Conservation (phyloP, 202 grass and related monocot species). For the Schoenoplectus triqueter region DNA sequence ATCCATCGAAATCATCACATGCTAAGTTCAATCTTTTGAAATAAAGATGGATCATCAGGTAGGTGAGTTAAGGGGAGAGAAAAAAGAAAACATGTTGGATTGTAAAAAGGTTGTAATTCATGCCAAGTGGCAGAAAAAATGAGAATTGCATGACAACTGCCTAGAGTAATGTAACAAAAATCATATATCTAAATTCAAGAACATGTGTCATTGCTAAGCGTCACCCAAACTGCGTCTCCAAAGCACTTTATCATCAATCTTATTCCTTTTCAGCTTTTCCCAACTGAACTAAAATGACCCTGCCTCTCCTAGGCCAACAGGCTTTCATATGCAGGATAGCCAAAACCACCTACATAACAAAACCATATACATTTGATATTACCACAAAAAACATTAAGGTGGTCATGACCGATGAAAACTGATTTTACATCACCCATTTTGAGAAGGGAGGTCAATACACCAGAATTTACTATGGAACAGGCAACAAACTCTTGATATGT, state of each 20-base stretch:
- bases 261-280: conserved; percentile 59
- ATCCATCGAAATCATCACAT: too few relatives aligned
- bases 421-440: conserved; percentile 85
- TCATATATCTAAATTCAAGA: conserved; percentile 5
- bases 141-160: neutral
- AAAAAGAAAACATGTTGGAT: neutral
- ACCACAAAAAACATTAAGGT: conserved; percentile 94
- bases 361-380: conserved; percentile 69
- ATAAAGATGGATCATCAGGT: neutral
- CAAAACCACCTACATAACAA: conserved; percentile 94
- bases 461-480: conserved; percentile 77
- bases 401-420: conserved; percentile 90
- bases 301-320: conserved; percentile 74
- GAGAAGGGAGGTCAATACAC: conserved; percentile 55
- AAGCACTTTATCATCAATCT: conserved; percentile 77
- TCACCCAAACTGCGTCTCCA: conserved; percentile 49
- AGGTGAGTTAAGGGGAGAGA: neutral
- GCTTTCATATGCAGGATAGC: conserved; percentile 85
- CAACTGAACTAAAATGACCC: conserved; percentile 54
- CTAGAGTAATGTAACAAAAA: conserved; percentile 16
- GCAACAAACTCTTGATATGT: conserved; percentile 83
- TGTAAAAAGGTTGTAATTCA: conserved; percentile 26
- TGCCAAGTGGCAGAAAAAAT: neutral
- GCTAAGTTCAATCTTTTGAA: neutral
- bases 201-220: conserved; percentile 22